phyloP scores from a whole-genome alignment of 495 filamentous ascomycete genomes.

The Ascodesmis nigricans region DNA sequence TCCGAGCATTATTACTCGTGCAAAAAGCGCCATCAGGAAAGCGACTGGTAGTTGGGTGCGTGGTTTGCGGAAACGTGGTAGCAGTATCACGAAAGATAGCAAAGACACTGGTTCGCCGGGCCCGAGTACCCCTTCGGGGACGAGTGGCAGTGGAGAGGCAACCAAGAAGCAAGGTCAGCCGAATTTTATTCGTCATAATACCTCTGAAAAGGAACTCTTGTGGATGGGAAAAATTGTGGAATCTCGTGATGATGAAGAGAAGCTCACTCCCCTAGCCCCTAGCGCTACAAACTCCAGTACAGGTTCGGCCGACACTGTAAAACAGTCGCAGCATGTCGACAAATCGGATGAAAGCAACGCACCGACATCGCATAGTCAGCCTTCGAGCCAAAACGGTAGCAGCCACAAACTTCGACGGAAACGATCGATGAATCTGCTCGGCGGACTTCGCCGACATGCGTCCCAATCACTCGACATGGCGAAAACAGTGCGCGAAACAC shows the following conservation, averaged over 20 bases:
- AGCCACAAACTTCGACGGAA: slow-evolving; percentile 3
- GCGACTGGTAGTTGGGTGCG: slow-evolving; percentile 13
- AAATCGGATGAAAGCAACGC: background rate
- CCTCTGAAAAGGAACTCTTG: slow-evolving; percentile 17
- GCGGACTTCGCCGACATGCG: background rate
- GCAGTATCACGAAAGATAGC: slow-evolving; percentile 10
- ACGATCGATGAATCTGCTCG: slow-evolving; percentile 3
- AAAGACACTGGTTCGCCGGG: slow-evolving; percentile 6
- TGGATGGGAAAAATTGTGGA: slow-evolving; percentile 16
- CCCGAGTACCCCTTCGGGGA: background rate
- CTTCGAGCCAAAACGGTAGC: background rate
- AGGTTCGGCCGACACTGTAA: slow-evolving; percentile 16
- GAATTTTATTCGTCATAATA: slow-evolving; percentile 14
- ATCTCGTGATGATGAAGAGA: slow-evolving; percentile 15
- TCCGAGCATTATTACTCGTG: slow-evolving; percentile 61
- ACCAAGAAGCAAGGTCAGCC: slow-evolving; percentile 13
- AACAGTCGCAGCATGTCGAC: slow-evolving; percentile 5
- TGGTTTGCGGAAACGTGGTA: slow-evolving; percentile 17
- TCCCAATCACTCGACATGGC: background rate
- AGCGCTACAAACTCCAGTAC: slow-evolving; percentile 11
- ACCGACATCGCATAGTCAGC: background rate
- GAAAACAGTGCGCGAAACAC: background rate
- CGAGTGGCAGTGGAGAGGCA: background rate
- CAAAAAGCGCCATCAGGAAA: slow-evolving; percentile 45
- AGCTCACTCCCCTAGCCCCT: slow-evolving; percentile 10